phyloP scores from a whole-genome alignment of 257 asterid species.

The Plantago major region DNA sequence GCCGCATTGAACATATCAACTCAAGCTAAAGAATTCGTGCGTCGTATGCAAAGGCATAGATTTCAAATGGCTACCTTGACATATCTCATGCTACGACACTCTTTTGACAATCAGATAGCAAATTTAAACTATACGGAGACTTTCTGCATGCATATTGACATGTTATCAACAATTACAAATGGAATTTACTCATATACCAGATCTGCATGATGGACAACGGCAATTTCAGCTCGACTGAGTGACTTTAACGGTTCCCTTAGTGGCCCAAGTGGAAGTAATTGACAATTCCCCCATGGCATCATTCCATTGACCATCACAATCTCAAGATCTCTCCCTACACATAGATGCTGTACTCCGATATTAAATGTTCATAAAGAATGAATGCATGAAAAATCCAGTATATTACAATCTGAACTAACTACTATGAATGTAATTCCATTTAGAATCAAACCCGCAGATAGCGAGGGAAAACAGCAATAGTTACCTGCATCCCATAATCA shows the following conservation, averaged over 20 bases:
- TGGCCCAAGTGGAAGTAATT: constrained; percentile 79
- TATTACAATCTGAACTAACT: neutral
- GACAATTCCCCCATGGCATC: constrained; percentile 88
- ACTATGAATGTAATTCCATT: neutral
- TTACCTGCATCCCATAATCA: constrained; percentile 99
- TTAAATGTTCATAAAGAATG: constrained; percentile 19
- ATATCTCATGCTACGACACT: too few relatives aligned
- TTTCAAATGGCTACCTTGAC: too few relatives aligned
- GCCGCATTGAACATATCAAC: too few relatives aligned
- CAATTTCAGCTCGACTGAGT: constrained; percentile 58
- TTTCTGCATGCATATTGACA: too few relatives aligned
- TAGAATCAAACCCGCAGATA: neutral
- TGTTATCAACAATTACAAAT: too few relatives aligned
- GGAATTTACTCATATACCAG: constrained; percentile 43
- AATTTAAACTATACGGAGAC: too few relatives aligned
- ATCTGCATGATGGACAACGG: constrained; percentile 82
- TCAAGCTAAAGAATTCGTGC: too few relatives aligned
- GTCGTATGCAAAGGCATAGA: too few relatives aligned
- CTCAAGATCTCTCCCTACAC: constrained; percentile 68
- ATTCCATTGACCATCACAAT: constrained; percentile 89
- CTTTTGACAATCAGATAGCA: too few relatives aligned
- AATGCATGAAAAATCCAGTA: constrained; percentile 19
- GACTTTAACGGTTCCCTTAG: constrained; percentile 85
- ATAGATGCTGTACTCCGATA: constrained; percentile 65
- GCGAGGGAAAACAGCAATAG: constrained; percentile 9